Conservation (phyloP, 2,329 filamentous ascomycete species). For the Venturia aucupariae region DNA sequence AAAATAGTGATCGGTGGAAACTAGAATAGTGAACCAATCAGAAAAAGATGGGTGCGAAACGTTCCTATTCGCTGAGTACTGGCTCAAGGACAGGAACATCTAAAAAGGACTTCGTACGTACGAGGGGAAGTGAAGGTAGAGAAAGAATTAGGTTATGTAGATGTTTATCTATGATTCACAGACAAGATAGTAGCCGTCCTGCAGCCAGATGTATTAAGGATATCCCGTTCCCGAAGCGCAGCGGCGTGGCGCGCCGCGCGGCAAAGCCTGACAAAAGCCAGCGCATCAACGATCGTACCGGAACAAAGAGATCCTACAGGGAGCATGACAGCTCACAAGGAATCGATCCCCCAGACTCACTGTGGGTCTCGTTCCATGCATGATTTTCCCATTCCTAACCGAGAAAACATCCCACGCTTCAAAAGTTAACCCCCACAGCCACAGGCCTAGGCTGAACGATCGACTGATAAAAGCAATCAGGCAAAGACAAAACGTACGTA, state of each 20-base stretch:
- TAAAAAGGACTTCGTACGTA: neutral
- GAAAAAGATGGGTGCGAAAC: neutral
- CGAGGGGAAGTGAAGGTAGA: neutral
- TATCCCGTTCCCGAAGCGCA: neutral
- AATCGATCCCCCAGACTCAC: neutral
- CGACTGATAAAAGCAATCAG: neutral
- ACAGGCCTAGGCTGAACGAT: neutral
- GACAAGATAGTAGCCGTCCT: constrained; percentile 5
- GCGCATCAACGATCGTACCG: neutral
- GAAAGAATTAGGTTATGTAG: neutral
- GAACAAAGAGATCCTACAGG: neutral
- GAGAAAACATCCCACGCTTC: neutral
- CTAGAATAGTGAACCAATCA: neutral
- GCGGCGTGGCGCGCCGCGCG: neutral
- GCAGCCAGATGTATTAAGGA: neutral
- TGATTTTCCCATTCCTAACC: neutral
- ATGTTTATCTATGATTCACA: neutral
- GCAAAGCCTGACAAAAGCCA: neutral
- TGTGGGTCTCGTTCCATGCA: neutral
- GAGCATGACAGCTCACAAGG: neutral
- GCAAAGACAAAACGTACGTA: neutral
- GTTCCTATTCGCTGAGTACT: neutral
- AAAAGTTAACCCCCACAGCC: neutral
- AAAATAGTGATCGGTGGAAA: neutral
- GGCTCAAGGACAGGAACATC: neutral